Percentiles rank a stretch among this genome's conserved stretches.
These are phyloP conservation scores for Trichosporon sp. DNA, from an alignment of 1,284 basidiomycete species.

Conservation along the genomic window DNA sequence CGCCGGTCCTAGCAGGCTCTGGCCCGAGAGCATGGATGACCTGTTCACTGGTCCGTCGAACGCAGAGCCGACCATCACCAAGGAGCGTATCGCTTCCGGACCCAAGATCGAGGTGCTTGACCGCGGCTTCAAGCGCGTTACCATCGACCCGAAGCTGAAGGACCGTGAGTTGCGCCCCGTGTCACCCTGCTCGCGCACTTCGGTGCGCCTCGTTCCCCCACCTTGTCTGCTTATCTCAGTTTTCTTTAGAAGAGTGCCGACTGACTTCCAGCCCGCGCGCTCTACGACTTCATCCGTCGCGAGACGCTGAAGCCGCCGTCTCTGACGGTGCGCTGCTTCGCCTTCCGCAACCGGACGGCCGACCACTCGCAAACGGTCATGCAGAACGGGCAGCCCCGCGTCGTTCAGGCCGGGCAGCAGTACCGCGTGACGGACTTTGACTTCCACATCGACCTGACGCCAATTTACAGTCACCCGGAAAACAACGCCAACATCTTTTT, in stretches of 20 bases:
- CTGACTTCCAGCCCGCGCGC: conserved; percentile 34
- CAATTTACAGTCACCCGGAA: conserved; percentile 38
- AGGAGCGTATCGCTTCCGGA: conserved; percentile 22
- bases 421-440: conserved; percentile 47
- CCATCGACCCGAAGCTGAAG: conserved; percentile 37
- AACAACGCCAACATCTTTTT: conserved; percentile 44
- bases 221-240: too few relatives aligned
- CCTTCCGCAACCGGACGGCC: conserved; percentile 36
- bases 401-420: conserved; percentile 37
- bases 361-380: conserved; percentile 32
- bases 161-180: conserved; percentile 35
- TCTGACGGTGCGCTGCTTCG: conserved; percentile 37
- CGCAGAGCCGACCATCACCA: conserved; percentile 39
- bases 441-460: conserved; percentile 47
- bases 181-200: not conserved
- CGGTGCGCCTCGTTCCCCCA: too few relatives aligned
- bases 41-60: conserved; percentile 43
- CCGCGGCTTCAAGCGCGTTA: conserved; percentile 2
- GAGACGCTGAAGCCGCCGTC: conserved; percentile 38
- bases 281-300: conserved; percentile 48
- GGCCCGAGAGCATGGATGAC: conserved; percentile 34
- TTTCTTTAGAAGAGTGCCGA: too few relatives aligned
- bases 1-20: conserved; percentile 14
- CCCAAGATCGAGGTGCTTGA: conserved; percentile 30
- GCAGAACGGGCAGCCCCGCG: conserved; percentile 33